Base-by-base conservation (phyloP, 2,329 filamentous ascomycete genomes). In the Tolypocladium sp. region DNA sequence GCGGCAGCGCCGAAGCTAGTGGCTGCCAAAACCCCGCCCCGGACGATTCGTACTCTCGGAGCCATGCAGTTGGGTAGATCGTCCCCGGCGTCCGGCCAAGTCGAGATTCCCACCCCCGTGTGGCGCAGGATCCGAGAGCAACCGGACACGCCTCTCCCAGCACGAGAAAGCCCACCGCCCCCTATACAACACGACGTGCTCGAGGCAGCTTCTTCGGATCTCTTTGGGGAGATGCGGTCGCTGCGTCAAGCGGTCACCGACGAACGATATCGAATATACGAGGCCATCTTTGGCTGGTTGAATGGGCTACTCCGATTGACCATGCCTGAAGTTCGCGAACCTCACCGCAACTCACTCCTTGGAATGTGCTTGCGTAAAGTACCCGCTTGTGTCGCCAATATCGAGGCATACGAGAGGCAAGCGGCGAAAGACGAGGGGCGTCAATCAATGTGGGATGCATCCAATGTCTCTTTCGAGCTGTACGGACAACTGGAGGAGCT, bases 311-410 rank as follows among this genome's bases (percentile, higher is more conserved):
- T 75, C 42, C 66, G 62, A 27, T 65, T 67, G 9, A 74, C 71
- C 9, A 59, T 64, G 10, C 52, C 63, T 2, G 57, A 62, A 4
- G 57, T 53, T 3, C 57, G 65, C 27, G 62, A 67, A 25, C 46
- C 64, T 12, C 65, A 66, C 20, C 62, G 62, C 7, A 73, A 72
- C 55, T 74, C 73, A 12, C 64, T 75, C 4, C 59, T 75, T 10
- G 68, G 66, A n/a, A 71, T 75, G 66, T 75, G 73, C 44, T 61
- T 75, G 41, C 73, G 70, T 17, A 68, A 63, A 58, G 58, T 72
- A 15, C 69, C 70, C 3, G 63, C 63, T 10, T 69, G 67, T 27
- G 53, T 73, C 33, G 65, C 68, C 17, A 60, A 71, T 12, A 73
- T 74, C 52, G 69, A 73, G 52, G 66, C 64, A 37, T 74, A 70